These are phyloP conservation scores for Fusarium longipes DNA, from an alignment of 2,329 filamentous ascomycete genomes.

Conservation along the genomic window DNA sequence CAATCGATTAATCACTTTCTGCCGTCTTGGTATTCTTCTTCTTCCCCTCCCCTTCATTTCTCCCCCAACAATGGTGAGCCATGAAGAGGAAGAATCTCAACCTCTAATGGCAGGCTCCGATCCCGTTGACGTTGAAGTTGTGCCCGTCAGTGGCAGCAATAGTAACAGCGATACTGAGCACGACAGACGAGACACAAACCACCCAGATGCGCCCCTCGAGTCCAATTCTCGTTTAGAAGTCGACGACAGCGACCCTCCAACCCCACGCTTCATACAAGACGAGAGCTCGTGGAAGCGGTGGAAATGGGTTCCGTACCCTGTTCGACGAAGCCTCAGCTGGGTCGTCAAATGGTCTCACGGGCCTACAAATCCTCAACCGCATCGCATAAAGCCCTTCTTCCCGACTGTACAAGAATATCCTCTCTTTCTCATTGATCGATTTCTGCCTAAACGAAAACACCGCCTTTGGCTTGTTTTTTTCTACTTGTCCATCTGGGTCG, in stretches of 20 bases:
- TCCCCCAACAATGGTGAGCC: constrained; percentile 47
- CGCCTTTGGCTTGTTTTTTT: constrained; percentile 68
- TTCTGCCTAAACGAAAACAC: constrained; percentile 69
- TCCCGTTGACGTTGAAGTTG: constrained; percentile 42
- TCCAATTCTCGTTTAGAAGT: constrained; percentile 57
- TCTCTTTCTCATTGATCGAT: constrained; percentile 69
- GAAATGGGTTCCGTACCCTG: constrained; percentile 69
- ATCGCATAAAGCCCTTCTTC: constrained; percentile 68
- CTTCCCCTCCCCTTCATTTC: neutral
- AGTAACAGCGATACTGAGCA: constrained; percentile 15
- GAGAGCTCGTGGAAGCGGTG: constrained; percentile 60
- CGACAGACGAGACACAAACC: constrained; percentile 35
- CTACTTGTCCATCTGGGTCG: constrained; percentile 74
- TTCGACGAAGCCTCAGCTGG: constrained; percentile 59
- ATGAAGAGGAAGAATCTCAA: constrained; percentile 51
- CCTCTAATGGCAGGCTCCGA: constrained; percentile 55
- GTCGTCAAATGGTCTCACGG: constrained; percentile 65
- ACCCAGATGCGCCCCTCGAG: constrained; percentile 58
- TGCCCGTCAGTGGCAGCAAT: constrained; percentile 36
- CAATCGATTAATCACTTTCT: constrained; percentile 12
- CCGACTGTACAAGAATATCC: constrained; percentile 76
- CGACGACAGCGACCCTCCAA: constrained; percentile 57
- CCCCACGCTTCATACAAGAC: constrained; percentile 71
- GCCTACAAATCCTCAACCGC: constrained; percentile 62
- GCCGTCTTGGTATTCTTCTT: neutral